phyloP scores from a whole-genome alignment of 164 flowering plant species.

The Vitis riparia region DNA sequence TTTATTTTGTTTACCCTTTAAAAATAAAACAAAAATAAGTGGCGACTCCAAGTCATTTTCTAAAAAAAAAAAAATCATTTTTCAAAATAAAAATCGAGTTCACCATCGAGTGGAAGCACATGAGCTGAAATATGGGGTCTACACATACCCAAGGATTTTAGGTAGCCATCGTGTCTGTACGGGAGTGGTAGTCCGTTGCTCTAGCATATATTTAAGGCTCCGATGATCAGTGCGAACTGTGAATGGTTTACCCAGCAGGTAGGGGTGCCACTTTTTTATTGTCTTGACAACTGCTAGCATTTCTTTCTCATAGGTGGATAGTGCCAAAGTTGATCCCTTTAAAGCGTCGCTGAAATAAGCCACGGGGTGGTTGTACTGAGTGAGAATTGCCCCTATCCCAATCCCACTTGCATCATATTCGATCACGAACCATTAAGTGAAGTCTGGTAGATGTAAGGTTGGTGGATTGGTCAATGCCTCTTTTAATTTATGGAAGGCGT shows the following conservation, averaged over 20 bases:
- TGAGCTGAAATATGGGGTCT: too few relatives aligned
- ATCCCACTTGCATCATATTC: neutral
- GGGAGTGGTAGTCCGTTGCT: neutral
- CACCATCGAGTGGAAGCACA: too few relatives aligned
- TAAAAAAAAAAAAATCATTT: too few relatives aligned
- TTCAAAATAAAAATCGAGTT: too few relatives aligned
- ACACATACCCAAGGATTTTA: neutral
- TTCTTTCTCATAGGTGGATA: too few relatives aligned
- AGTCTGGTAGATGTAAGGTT: neutral
- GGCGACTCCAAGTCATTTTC: too few relatives aligned
- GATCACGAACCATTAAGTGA: neutral
- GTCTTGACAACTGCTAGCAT: too few relatives aligned
- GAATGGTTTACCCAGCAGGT: neutral
- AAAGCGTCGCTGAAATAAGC: neutral
- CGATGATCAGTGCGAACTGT: neutral
- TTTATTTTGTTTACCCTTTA: too few relatives aligned
- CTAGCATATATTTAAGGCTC: neutral
- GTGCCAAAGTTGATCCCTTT: too few relatives aligned
- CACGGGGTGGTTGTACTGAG: neutral
- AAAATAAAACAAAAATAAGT: too few relatives aligned
- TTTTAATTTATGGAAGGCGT: neutral
- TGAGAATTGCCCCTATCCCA: neutral
- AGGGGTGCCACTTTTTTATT: neutral
- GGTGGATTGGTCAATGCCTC: neutral
- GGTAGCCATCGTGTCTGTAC: neutral